Base-by-base conservation (phyloP, 1,284 basidiomycete species). In the Ganoderma meredithae region DNA sequence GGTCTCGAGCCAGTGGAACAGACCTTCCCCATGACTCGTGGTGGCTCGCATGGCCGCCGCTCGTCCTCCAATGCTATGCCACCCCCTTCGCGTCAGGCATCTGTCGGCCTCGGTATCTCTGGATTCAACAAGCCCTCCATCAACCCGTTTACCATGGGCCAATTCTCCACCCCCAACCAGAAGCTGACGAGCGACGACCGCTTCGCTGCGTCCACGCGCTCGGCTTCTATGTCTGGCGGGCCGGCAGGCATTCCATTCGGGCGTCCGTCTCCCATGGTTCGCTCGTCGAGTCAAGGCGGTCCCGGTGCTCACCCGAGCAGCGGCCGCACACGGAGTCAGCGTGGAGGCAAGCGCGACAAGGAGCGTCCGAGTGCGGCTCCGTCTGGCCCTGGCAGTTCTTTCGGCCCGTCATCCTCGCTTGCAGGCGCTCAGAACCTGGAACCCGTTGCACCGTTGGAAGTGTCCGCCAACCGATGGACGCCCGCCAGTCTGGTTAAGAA, bases 391-490 rank as follows among this genome's bases (percentile, higher is more conserved):
- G 71, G 71, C 62, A 72, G 68, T 56, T 66, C 68, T 0, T 71
- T 70, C 67, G 69, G 71, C 4, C 63, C 71, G 69, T 74, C 31
- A 65, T 72, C 69, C 71, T 36, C 15, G n/a, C 67, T 75, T 17
- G 68, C 72, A 39, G 70, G 71, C 56, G 65, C 66, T 25, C 62
- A 69, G 60, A 71, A 70, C n/a, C 67, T 86, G 27, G 92, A 93
- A 69, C 89, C 88, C 68, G 88, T 96, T 61, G 91, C 84, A 22
- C 95, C 95, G 5, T 87, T 97, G 17, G 90, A 92, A 75, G 79
- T 83, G 44, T 88, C 91, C 19, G 93, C 90, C 66, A 97, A 97
- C 78, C 89, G 95, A 67, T 99, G 97, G 97, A 87, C 84, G 15
- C 79, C 82, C 0, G 75, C 74, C 27, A 85, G 84, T 67, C 81